phyloP scores from a whole-genome alignment of 192 early-diverging fungal species.

The Chytriomyces hyalinus region DNA sequence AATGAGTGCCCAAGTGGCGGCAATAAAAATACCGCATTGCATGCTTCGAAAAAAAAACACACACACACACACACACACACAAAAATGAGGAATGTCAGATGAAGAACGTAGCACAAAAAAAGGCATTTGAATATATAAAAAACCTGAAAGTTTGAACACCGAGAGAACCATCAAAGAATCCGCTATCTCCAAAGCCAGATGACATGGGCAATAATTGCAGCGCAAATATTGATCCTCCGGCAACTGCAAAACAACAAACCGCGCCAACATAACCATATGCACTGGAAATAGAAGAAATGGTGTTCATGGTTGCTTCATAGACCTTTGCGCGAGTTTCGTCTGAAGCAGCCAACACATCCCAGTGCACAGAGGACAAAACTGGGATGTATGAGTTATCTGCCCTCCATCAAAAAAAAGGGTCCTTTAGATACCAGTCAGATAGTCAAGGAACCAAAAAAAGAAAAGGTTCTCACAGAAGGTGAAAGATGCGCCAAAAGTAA shows the following conservation, averaged over 20 bases:
- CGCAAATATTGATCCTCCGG: constrained; percentile 14
- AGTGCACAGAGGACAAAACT: constrained; percentile 23
- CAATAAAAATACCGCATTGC: constrained; percentile 28
- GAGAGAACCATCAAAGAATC: constrained; percentile 3
- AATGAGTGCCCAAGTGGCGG: constrained; percentile 23
- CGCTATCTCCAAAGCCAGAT: constrained; percentile 24
- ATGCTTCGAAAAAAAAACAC: background rate
- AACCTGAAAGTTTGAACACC: constrained; percentile 16
- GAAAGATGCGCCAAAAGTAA: constrained; percentile 11
- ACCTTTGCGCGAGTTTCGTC: background rate
- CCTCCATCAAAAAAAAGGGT: too few relatives aligned
- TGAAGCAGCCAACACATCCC: constrained; percentile 20
- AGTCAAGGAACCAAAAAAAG: too few relatives aligned
- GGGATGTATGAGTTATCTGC: constrained; percentile 30
- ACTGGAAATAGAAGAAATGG: constrained; percentile 10
- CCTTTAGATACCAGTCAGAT: too few relatives aligned
- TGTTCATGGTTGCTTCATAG: constrained; percentile 28
- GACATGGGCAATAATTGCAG: constrained; percentile 12
- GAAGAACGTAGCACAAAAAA: too few relatives aligned
- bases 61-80: too few relatives aligned
- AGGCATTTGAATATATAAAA: too few relatives aligned
- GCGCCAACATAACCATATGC: constrained; percentile 27
- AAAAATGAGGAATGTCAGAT: too few relatives aligned
- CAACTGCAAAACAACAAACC: constrained; percentile 30
- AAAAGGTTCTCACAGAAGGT: background rate